A percentile compares a stretch with the other conserved stretches of the same genome.
These are phyloP conservation scores for Francoa sonchifolia DNA, from an alignment of 441 rosid species.

Conservation along the genomic window DNA sequence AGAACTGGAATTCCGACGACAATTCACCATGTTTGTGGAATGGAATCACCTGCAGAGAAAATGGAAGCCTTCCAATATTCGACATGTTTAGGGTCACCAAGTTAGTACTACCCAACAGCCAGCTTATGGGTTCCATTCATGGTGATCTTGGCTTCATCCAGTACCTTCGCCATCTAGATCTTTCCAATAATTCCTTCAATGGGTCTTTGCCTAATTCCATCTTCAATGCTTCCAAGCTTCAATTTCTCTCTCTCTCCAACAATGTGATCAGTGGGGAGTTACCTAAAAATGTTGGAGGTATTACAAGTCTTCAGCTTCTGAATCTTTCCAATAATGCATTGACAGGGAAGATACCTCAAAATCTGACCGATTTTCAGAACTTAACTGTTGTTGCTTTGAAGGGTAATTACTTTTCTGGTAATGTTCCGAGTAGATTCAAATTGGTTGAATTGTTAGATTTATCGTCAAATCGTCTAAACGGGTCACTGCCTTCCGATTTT, in stretches of 20 bases:
- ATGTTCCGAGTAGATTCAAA: constrained; percentile 35
- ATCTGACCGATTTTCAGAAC: constrained; percentile 31
- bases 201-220: constrained; percentile 57
- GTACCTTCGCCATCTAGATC: constrained; percentile 52
- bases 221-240: constrained; percentile 42
- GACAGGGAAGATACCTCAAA: constrained; percentile 49
- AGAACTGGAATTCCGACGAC: constrained; percentile 68
- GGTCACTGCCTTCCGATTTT: constrained; percentile 45
- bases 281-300: constrained; percentile 23
- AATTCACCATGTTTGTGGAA: constrained; percentile 72
- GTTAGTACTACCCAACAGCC: constrained; percentile 45
- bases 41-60: constrained; percentile 49
- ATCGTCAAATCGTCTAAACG: constrained; percentile 61
- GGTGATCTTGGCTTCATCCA: constrained; percentile 34
- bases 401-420: constrained; percentile 49
- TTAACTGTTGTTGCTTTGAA: constrained; percentile 50
- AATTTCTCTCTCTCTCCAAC: constrained; percentile 45
- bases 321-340: constrained; percentile 70
- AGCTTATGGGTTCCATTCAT: constrained; percentile 63
- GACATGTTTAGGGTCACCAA: constrained; percentile 53
- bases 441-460: constrained; percentile 46
- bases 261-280: constrained; percentile 59
- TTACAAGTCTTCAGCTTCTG: constrained; percentile 37
- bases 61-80: constrained; percentile 26
- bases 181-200: constrained; percentile 55